These are phyloP conservation scores for Populus hybrid DNA, from an alignment of 441 rosid genomes.

Conservation along the genomic window DNA sequence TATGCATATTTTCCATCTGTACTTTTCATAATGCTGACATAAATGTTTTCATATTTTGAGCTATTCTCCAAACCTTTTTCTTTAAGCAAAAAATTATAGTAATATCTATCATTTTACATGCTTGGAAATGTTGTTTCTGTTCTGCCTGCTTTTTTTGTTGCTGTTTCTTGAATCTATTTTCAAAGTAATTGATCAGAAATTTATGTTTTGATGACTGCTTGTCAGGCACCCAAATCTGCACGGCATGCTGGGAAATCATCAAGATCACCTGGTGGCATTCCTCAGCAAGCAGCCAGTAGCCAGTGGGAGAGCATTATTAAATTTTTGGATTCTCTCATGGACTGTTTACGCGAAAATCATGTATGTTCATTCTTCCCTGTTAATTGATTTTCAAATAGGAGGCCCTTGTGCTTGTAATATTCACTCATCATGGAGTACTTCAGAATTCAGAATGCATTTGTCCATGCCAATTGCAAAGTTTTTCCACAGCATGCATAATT, in stretches of 20 bases:
- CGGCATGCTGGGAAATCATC: constrained; percentile 77
- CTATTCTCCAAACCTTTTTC: background rate
- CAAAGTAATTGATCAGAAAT: background rate
- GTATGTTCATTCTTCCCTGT: constrained; percentile 41
- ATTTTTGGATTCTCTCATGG: constrained; percentile 91
- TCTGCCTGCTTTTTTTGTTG: constrained; percentile 2
- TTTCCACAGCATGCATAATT: background rate
- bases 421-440: background rate
- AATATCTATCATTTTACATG: background rate
- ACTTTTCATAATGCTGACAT: background rate
- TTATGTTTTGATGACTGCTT: background rate
- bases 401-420: background rate
- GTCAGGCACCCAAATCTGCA: constrained; percentile 80
- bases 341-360: constrained; percentile 69
- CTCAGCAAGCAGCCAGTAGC: constrained; percentile 63
- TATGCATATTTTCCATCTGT: background rate
- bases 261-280: constrained; percentile 66
- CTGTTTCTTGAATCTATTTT: constrained; percentile 10
- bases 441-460: background rate
- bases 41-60: background rate
- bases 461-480: background rate
- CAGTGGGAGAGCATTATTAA: constrained; percentile 92
- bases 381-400: background rate
- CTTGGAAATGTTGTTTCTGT: background rate
- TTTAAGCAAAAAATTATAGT: background rate